Conservation (phyloP, 805 yeast species). For the Jamesozyma gamospora region DNA sequence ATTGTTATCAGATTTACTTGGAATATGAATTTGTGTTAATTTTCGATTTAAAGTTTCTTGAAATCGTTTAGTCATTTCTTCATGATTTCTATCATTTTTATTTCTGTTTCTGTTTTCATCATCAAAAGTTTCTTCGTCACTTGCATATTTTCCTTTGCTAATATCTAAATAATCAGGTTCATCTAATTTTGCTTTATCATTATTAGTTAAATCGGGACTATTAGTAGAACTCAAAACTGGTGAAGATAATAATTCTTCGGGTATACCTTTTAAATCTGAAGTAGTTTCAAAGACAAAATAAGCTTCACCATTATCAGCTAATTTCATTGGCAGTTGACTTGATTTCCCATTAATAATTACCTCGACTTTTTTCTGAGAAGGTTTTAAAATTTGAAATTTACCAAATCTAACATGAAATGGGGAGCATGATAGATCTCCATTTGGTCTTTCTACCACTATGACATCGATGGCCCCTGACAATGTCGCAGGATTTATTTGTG, state of each 20-base stretch:
- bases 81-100: background rate
- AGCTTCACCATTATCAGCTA: slow-evolving; percentile 97
- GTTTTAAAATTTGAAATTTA: slow-evolving; percentile 81
- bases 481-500: slow-evolving; percentile 92
- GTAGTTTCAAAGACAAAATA: slow-evolving; percentile 89
- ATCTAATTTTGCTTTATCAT: slow-evolving; percentile 20
- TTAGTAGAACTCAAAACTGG: slow-evolving; percentile 65
- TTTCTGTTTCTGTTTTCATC: background rate
- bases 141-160: slow-evolving; percentile 5
- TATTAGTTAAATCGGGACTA: slow-evolving; percentile 40
- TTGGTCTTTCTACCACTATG: slow-evolving; percentile 83
- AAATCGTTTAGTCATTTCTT: slow-evolving; percentile 10
- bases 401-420: slow-evolving; percentile 98
- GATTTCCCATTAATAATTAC: slow-evolving; percentile 74
- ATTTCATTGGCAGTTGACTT: slow-evolving; percentile 85
- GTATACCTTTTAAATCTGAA: slow-evolving; percentile 47
- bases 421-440: slow-evolving; percentile 70
- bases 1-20: slow-evolving; percentile 75
- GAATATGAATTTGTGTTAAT: slow-evolving; percentile 65
- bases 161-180: slow-evolving; percentile 30
- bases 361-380: slow-evolving; percentile 90
- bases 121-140: background rate
- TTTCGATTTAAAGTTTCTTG: slow-evolving; percentile 46
- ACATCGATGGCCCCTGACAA: slow-evolving; percentile 95
- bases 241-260: slow-evolving; percentile 70